Evolutionary conservation across 2,329 filamentous ascomycete genomes (phyloP).

Genomic region (Trichoderma hamatum): DNA sequence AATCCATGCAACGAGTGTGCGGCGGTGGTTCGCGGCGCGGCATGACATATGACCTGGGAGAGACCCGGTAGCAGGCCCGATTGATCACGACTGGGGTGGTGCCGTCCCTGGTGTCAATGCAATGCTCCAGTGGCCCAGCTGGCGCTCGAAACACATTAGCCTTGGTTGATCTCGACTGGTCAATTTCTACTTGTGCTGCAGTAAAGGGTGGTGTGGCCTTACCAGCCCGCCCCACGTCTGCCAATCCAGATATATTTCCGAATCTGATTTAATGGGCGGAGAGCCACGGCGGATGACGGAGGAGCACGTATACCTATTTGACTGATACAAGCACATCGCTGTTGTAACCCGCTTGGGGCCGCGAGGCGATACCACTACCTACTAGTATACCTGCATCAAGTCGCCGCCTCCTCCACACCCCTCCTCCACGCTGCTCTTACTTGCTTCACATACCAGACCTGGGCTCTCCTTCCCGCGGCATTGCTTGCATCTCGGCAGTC

Average conservation of each 20-base stretch:
- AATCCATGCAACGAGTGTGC: not conserved
- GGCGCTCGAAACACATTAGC: slow-evolving; percentile 48
- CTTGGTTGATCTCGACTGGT: slow-evolving; percentile 45
- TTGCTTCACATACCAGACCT: slow-evolving; percentile 7
- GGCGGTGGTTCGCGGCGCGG: slow-evolving; percentile 27
- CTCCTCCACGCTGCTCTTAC: slow-evolving; percentile 16
- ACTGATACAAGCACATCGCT: slow-evolving; percentile 39
- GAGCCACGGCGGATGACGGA: slow-evolving; percentile 48
- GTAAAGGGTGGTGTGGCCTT: slow-evolving; percentile 29
- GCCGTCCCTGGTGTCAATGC: slow-evolving; percentile 26
- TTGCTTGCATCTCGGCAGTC: slow-evolving; percentile 24
- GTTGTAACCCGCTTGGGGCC: slow-evolving; percentile 39
- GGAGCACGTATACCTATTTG: slow-evolving; percentile 32
- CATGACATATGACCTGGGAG: slow-evolving; percentile 28
- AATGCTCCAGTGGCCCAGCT: slow-evolving; percentile 36
- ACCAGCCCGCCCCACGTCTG: slow-evolving; percentile 44
- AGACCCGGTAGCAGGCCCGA: slow-evolving; percentile 29
- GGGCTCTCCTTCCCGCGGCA: not conserved
- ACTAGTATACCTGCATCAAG: slow-evolving; percentile 30
- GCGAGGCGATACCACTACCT: slow-evolving; percentile 36
- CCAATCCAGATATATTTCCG: slow-evolving; percentile 50
- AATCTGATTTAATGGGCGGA: slow-evolving; percentile 51
- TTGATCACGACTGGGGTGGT: slow-evolving; percentile 27
- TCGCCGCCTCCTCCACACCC: slow-evolving; percentile 20
- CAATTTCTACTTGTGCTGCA: slow-evolving; percentile 15